These are phyloP conservation scores for Carex sylvatica DNA, from an alignment of 202 grass and related monocot genomes.

Conservation along the genomic window DNA sequence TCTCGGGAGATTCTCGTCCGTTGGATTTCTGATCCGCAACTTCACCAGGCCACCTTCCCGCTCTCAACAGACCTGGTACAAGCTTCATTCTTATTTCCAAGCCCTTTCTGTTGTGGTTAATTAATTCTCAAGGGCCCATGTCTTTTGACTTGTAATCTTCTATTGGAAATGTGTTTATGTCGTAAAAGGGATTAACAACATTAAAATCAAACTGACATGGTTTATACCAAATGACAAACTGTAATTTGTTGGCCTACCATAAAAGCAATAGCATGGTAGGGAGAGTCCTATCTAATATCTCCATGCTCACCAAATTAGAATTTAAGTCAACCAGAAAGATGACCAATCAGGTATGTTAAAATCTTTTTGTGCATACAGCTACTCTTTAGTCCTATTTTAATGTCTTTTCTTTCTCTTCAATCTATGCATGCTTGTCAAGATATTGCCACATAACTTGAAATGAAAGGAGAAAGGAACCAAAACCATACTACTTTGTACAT, in stretches of 20 bases:
- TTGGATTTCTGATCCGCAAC: conserved; percentile 47
- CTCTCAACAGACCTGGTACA: conserved; percentile 72
- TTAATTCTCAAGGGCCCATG: too few species aligned
- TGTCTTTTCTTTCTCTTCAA: background rate
- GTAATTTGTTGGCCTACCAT: background rate
- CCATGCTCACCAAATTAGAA: background rate
- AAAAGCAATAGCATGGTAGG: background rate
- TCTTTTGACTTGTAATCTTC: background rate
- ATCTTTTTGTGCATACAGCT: conserved; percentile 6
- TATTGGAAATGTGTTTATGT: background rate
- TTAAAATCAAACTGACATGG: background rate
- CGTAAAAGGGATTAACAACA: background rate
- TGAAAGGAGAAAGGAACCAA: background rate
- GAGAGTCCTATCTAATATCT: background rate
- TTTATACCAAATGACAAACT: background rate
- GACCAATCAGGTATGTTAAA: background rate
- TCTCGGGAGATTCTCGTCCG: conserved; percentile 49
- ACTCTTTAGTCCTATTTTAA: background rate
- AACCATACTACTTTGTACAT: background rate
- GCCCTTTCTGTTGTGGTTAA: background rate
- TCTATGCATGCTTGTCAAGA: background rate
- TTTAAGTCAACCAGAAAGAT: background rate
- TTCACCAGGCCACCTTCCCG: conserved; percentile 32
- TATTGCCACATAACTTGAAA: background rate
- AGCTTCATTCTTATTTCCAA: background rate